Percentiles rank a stretch among this genome's conserved stretches.
Evolutionary conservation across 2,329 filamentous ascomycete genomes (phyloP).

Genomic region (Emergomyces pasteurianus): DNA sequence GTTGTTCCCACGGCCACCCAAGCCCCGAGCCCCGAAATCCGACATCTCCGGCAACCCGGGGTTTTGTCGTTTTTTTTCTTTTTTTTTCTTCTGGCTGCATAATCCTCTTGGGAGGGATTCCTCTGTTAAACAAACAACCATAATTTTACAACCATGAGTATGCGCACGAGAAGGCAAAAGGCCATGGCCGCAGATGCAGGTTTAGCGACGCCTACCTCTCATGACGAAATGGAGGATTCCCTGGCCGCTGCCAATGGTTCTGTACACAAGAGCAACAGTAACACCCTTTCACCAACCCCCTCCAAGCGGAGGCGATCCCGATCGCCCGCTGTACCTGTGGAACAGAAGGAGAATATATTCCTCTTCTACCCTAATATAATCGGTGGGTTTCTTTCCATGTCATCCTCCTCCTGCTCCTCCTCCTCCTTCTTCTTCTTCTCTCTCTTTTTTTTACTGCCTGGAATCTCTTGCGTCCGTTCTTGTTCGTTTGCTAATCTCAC

Average conservation of each 20-base stretch:
- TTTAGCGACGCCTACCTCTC: neutral
- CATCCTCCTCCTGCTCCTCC: no score
- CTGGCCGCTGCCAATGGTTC: conserved; percentile 18
- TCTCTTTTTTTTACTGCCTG: no score
- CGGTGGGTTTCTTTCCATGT: conserved; percentile 40
- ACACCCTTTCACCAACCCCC: conserved; percentile 13
- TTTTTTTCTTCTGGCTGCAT: neutral
- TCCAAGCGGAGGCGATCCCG: conserved; percentile 19
- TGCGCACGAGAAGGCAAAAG: conserved; percentile 29
- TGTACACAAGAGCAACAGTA: conserved; percentile 13
- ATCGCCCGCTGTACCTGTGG: conserved; percentile 11
- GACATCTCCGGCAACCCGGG: no score
- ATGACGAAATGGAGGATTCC: conserved; percentile 20
- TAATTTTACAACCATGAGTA: neutral
- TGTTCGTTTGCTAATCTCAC: no score
- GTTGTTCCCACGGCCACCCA: no score
- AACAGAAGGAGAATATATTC: conserved; percentile 59
- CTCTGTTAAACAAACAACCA: neutral
- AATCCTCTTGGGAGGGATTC: neutral
- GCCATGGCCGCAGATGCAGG: conserved; percentile 7
- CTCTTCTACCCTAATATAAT: conserved; percentile 74
- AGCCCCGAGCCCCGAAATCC: no score
- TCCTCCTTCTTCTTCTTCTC: no score
- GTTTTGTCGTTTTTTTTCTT: neutral
- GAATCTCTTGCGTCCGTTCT: no score